Evolutionary conservation across 306 rosid species (phyloP).

Genomic region (Inga oerstediana): DNA sequence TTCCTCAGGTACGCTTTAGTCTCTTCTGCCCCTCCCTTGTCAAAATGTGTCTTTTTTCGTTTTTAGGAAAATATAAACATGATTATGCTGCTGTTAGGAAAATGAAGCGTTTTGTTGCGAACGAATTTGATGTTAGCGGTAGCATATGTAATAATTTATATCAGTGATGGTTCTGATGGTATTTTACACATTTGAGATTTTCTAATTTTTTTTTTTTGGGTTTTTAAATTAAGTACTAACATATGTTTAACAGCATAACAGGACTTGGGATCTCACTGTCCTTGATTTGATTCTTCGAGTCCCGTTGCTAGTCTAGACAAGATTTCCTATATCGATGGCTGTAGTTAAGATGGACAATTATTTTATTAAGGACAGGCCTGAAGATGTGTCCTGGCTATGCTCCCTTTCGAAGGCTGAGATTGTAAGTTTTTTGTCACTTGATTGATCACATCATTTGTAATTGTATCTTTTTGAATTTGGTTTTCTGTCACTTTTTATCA

Average conservation of each 20-base stretch:
- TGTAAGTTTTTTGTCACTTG: constrained; percentile 45
- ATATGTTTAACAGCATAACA: background rate
- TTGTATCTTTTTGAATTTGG: constrained; percentile 1
- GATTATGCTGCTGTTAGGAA: background rate
- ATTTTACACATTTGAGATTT: background rate
- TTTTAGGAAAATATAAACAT: too few relatives aligned
- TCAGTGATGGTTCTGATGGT: background rate
- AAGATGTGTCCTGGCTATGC: constrained; percentile 75
- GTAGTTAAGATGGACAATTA: constrained; percentile 17
- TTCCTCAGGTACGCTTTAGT: background rate
- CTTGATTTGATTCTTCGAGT: background rate
- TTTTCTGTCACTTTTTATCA: background rate
- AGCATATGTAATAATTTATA: too few relatives aligned
- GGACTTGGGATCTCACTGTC: background rate
- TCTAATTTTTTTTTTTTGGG: background rate
- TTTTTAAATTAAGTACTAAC: background rate
- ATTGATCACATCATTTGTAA: background rate
- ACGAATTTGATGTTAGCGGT: too few relatives aligned
- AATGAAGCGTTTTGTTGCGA: background rate
- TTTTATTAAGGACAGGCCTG: constrained; percentile 33
- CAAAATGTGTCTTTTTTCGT: background rate
- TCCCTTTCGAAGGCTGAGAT: constrained; percentile 75
- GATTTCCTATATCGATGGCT: background rate
- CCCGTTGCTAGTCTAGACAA: too few relatives aligned
- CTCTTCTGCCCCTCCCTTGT: background rate